These are phyloP conservation scores for Neonectria hederae DNA, from an alignment of 2,329 filamentous ascomycete genomes.

Conservation along the genomic window DNA sequence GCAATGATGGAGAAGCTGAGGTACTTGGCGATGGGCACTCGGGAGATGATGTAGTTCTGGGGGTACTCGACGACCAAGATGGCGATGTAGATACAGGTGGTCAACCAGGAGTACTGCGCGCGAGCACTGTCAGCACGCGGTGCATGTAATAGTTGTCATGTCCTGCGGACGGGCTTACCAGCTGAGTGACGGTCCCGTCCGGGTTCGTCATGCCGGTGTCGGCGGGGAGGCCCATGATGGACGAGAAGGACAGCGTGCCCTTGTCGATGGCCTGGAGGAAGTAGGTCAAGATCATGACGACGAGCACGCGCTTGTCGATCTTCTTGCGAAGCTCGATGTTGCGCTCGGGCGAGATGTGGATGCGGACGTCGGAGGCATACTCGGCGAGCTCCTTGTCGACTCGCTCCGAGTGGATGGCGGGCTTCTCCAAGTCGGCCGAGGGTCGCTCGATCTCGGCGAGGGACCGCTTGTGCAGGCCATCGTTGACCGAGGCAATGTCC, in stretches of 20 bases:
- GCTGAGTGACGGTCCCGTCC: conserved; percentile 39
- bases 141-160: too few relatives aligned
- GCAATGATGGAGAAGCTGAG: conserved; percentile 70
- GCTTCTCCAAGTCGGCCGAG: conserved; percentile 50
- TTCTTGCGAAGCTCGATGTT: conserved; percentile 68
- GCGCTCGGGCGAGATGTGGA: conserved; percentile 68
- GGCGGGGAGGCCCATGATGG: conserved; percentile 68
- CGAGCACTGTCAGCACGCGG: too few relatives aligned
- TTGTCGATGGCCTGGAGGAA: conserved; percentile 77
- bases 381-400: conserved; percentile 75
- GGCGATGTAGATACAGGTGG: conserved; percentile 78
- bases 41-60: conserved; percentile 67
- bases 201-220: conserved; percentile 58
- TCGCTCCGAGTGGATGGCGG: conserved; percentile 55
- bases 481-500: conserved; percentile 3
- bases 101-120: conserved; percentile 73
- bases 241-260: conserved; percentile 71
- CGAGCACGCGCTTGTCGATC: conserved; percentile 74
- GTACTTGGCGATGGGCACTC: conserved; percentile 74
- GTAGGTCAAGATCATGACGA: conserved; percentile 78
- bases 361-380: conserved; percentile 66
- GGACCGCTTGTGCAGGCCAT: conserved; percentile 29
- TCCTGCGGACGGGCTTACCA: conserved; percentile 20
- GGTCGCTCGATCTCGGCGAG: conserved; percentile 42
- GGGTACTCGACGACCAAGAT: conserved; percentile 78